Evolutionary conservation across 2,329 filamentous ascomycete species (phyloP), one percentile per base, ranked within the genome.

Genomic region (Emericellopsis cladophorae): DNA sequence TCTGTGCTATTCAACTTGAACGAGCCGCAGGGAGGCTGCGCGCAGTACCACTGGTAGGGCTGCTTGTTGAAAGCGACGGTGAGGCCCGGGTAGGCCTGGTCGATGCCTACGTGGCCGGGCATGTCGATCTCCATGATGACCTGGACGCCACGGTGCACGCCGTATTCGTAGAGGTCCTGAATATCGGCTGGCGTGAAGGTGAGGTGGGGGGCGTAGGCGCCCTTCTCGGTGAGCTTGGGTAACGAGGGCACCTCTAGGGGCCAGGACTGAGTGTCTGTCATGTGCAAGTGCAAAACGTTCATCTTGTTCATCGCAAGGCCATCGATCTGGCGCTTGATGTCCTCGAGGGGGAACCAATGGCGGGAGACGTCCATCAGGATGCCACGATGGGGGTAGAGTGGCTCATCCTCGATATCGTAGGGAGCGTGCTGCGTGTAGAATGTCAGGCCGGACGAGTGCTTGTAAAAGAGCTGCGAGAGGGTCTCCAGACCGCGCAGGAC

Each of bases 181-280:
- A 94, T 65, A 45, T 88, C 79, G 2, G 63, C 59, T 0, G 79
- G 69, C 1, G 72, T 76, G 64, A 92, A 94, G 1, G 76, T 74
- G 40, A 84, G 66, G 36, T 73, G 74, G 15, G 70, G 65, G 21
- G 70, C 68, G 54, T 93, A 93, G 1, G 85, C 81, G 31, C 86
- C 87, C 56, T 85, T 80, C 40, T 68, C 60, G 4, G 85, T 70
- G 2, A 94, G 67, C 44, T 81, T 72, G 4, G 87, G 48, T 46
- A 94, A 61, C 3, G 81, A 61, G 1, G 84, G 83, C 39, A 94
- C 80, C 49, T 87, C 84, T 21, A 94, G 66, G 0, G 87, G 87
- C 82, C 86, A 93, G 4, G 84, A 84, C 59, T 93, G 86, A 14
- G 81, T 79, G 58, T 93, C 86, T 5, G 84, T 92, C 43, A 81